Evolutionary conservation across 495 filamentous ascomycete species (phyloP).

Genomic region (Penicillium salamii): DNA sequence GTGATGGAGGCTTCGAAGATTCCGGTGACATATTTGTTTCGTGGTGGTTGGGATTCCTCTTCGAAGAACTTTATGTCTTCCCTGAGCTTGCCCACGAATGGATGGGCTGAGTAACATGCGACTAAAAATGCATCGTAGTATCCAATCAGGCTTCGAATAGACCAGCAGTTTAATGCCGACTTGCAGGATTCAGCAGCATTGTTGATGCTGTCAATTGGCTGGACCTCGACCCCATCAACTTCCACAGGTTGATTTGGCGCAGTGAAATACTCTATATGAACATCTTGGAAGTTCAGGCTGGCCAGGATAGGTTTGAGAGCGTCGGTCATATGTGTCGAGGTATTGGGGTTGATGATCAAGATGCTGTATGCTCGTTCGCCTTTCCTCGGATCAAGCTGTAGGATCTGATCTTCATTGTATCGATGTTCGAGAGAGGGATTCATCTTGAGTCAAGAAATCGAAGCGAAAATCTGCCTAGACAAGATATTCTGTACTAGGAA

Average conservation of each 20-base stretch:
- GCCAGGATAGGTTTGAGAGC: constrained; percentile 64
- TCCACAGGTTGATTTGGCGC: constrained; percentile 37
- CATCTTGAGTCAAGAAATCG: background rate
- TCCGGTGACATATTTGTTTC: constrained; percentile 63
- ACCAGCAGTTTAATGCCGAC: constrained; percentile 55
- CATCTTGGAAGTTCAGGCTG: constrained; percentile 44
- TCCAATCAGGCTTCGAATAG: constrained; percentile 49
- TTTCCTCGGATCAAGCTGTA: constrained; percentile 17
- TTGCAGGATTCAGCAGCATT: constrained; percentile 47
- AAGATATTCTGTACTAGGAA: background rate
- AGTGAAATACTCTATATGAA: constrained; percentile 55
- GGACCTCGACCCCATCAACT: constrained; percentile 25
- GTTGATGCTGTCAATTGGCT: constrained; percentile 46
- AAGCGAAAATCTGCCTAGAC: background rate
- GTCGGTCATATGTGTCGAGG: constrained; percentile 76
- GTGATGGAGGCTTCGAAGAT: constrained; percentile 83
- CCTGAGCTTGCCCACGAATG: constrained; percentile 64
- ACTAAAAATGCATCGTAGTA: constrained; percentile 75
- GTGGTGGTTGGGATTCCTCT: constrained; percentile 9
- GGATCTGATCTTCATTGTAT: background rate
- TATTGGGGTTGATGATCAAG: constrained; percentile 90
- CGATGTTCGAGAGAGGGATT: background rate
- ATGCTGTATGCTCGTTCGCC: constrained; percentile 42
- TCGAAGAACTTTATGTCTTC: constrained; percentile 31
- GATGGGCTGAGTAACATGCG: constrained; percentile 87